phyloP scores from a whole-genome alignment of 768 basidiomycete species.

The Lanmaoa rubissima region DNA sequence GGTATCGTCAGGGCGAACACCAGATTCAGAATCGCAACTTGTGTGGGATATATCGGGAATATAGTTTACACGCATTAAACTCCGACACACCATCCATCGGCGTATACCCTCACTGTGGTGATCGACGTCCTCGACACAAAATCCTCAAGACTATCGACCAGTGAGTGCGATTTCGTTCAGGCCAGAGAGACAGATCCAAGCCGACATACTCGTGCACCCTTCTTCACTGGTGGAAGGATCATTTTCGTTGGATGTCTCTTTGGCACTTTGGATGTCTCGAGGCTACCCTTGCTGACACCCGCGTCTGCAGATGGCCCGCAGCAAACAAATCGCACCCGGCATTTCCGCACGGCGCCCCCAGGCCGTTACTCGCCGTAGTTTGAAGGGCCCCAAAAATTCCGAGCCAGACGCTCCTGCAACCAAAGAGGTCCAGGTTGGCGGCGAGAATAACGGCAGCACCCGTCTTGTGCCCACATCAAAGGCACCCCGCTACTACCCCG shows the following conservation, averaged over 20 bases:
- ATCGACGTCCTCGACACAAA: constrained; percentile 33
- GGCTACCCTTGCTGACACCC: constrained; percentile 17
- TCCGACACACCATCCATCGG: constrained; percentile 20
- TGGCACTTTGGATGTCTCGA: constrained; percentile 35
- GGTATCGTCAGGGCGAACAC: constrained; percentile 20
- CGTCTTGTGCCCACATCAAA: constrained; percentile 84
- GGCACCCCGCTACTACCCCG: constrained; percentile 90
- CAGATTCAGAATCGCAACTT: neutral
- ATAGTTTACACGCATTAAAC: constrained; percentile 25
- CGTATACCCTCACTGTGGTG: constrained; percentile 16
- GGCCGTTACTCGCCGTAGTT: constrained; percentile 75
- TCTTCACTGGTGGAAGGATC: constrained; percentile 2
- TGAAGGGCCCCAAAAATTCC: constrained; percentile 82
- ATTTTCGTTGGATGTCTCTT: constrained; percentile 34
- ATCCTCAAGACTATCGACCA: constrained; percentile 44
- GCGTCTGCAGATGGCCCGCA: constrained; percentile 74
- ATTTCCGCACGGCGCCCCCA: constrained; percentile 81
- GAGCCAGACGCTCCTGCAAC: constrained; percentile 59
- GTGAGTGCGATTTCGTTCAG: constrained; percentile 36
- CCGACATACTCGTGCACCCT: neutral
- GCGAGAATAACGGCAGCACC: constrained; percentile 87
- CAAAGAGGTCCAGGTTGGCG: constrained; percentile 81
- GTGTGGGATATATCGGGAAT: constrained; percentile 15
- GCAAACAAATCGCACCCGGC: constrained; percentile 78
- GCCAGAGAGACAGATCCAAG: neutral